phyloP scores from a whole-genome alignment of 2,329 filamentous ascomycete genomes.

The Leptodontidium sp. region DNA sequence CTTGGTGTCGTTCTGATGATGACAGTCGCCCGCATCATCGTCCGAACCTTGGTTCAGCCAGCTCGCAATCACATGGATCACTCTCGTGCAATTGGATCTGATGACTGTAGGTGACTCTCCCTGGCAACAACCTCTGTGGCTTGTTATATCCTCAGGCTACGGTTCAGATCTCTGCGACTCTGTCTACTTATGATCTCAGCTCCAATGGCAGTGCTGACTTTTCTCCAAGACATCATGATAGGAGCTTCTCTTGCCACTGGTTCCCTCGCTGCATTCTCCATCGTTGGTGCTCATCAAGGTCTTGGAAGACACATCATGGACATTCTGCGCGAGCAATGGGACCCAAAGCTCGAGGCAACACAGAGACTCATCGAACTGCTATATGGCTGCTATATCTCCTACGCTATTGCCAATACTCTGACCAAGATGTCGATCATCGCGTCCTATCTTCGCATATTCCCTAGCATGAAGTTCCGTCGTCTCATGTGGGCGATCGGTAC shows the following conservation, averaged over 20 bases:
- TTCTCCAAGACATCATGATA: background rate
- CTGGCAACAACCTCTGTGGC: background rate
- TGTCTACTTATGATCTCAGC: background rate
- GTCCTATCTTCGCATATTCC: conserved; percentile 29
- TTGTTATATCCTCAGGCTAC: background rate
- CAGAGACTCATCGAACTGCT: background rate
- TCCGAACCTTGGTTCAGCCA: conserved; percentile 6
- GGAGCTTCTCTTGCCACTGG: conserved; percentile 5
- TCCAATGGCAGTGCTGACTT: conserved; percentile 1
- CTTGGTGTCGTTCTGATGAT: background rate
- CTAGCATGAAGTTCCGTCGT: conserved; percentile 6
- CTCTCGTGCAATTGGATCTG: conserved; percentile 16
- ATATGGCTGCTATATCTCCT: conserved; percentile 25
- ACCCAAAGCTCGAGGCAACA: background rate
- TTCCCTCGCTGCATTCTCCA: conserved; percentile 15
- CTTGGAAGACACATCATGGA: conserved; percentile 31
- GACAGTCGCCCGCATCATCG: background rate
- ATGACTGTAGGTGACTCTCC: conserved; percentile 26
- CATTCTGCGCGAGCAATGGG: background rate
- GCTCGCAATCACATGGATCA: conserved; percentile 9
- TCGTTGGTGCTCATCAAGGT: conserved; percentile 22
- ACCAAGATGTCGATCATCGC: conserved; percentile 29
- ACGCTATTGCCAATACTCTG: conserved; percentile 22
- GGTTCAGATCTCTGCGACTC: background rate
- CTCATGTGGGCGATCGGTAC: conserved; percentile 11